These are phyloP conservation scores for Trichosanthes truncata DNA, from an alignment of 306 rosid species.

Conservation along the genomic window DNA sequence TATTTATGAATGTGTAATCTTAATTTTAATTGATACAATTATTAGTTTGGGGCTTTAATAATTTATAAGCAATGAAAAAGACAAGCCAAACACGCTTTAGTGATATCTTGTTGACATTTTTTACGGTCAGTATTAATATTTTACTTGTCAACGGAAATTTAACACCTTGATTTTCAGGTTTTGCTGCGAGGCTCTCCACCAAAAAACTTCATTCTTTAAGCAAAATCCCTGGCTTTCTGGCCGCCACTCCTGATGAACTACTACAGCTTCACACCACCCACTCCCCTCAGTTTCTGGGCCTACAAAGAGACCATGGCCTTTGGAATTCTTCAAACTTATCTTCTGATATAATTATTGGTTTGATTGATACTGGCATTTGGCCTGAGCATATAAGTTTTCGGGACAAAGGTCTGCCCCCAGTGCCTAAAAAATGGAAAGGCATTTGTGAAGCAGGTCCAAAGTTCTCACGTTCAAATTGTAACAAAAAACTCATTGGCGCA, in stretches of 20 bases:
- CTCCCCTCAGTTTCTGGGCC: conserved; percentile 53
- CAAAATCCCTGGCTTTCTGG: conserved; percentile 37
- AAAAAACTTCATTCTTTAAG: conserved; percentile 35
- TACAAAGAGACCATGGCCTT: conserved; percentile 33
- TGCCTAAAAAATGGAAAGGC: conserved; percentile 63
- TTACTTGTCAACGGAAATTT: no score
- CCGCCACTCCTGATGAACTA: conserved; percentile 49
- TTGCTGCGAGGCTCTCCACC: conserved; percentile 40
- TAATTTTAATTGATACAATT: no score
- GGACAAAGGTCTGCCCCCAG: conserved; percentile 31
- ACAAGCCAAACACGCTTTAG: no score
- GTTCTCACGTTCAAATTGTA: conserved; percentile 44
- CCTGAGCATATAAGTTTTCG: conserved; percentile 61
- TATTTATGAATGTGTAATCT: no score
- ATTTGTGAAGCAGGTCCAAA: conserved; percentile 47
- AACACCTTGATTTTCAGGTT: conserved; percentile 20
- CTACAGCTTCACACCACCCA: conserved; percentile 50
- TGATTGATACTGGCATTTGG: conserved; percentile 69
- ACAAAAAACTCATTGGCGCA: conserved; percentile 63
- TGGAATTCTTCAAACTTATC: conserved; percentile 43
- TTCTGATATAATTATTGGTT: conserved; percentile 48
- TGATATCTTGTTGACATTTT: no score
- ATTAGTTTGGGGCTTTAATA: no score
- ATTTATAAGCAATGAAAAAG: no score
- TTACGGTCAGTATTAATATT: no score